Conservation (phyloP, 306 rosid genomes). For the Abrus pulchellus region DNA sequence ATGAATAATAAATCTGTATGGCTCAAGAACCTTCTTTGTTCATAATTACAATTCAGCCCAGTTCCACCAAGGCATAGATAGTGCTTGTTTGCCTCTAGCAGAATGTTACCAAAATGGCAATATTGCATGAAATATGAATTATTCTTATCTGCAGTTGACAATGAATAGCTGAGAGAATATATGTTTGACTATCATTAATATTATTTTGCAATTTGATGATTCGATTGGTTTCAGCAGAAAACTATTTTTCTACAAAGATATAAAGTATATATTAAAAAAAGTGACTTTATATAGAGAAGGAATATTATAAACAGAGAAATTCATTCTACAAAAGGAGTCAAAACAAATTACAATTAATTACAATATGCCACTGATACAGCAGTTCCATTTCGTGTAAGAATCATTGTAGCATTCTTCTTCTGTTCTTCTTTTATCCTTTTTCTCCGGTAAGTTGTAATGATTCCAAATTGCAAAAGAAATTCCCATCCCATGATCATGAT, state of each 20-base stretch:
- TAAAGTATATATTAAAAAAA: background rate
- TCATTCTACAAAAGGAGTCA: background rate
- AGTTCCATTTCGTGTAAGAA: background rate
- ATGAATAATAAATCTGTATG: constrained; percentile 5
- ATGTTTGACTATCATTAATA: constrained; percentile 16
- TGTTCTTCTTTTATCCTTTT: too few species aligned
- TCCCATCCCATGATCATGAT: constrained; percentile 14
- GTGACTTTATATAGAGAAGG: constrained; percentile 17
- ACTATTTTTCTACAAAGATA: background rate
- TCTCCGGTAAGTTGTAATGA: background rate
- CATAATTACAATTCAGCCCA: background rate
- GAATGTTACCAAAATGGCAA: constrained; percentile 33
- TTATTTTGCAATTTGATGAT: constrained; percentile 1
- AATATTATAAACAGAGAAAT: constrained; percentile 11
- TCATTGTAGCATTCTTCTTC: too few species aligned
- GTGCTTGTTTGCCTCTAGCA: constrained; percentile 10
- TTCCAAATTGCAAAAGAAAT: constrained; percentile 25
- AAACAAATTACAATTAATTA: background rate
- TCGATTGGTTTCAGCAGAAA: background rate
- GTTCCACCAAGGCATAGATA: background rate
- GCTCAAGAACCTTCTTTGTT: constrained; percentile 5
- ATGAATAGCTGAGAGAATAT: constrained; percentile 15
- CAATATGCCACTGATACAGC: background rate
- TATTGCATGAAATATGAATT: background rate
- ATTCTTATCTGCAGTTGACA: constrained; percentile 34